These are phyloP conservation scores for Plasmodium adleri DNA, from an alignment of 169 alveolate species.

Conservation along the genomic window DNA sequence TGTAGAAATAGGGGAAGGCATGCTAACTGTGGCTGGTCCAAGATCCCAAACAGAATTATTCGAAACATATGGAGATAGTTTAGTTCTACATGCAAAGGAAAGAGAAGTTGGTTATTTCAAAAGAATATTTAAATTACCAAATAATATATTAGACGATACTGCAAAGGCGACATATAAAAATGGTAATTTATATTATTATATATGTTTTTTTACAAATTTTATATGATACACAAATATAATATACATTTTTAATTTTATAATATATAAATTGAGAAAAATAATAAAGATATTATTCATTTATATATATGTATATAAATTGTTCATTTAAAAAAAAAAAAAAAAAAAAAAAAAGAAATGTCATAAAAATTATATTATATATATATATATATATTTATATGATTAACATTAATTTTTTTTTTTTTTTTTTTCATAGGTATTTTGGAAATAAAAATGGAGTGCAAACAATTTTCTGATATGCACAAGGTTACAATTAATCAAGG, in stretches of 20 bases:
- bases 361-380: no score
- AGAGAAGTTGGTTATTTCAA: conserved; percentile 86
- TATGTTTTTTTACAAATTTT: no score
- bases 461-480: conserved; percentile 61
- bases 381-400: no score
- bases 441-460: conserved; percentile 72
- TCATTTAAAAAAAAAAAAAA: no score
- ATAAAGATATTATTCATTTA: background rate
- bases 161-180: conserved; percentile 82
- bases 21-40: conserved; percentile 82
- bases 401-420: background rate
- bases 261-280: no score
- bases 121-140: conserved; percentile 86
- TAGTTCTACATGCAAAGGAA: conserved; percentile 85
- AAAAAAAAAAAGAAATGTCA: no score
- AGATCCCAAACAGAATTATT: conserved; percentile 86
- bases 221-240: no score
- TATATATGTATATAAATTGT: background rate
- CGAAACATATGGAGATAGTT: conserved; percentile 85
- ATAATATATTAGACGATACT: conserved; percentile 84
- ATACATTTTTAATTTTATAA: no score
- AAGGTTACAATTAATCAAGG: conserved; percentile 57
- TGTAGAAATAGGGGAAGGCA: conserved; percentile 85
- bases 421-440: conserved; percentile 27
- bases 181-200: conserved; percentile 45